Evolutionary conservation across 352 stramenopile genomes (phyloP).

Genomic region (Phytopythium kandeliae): DNA sequence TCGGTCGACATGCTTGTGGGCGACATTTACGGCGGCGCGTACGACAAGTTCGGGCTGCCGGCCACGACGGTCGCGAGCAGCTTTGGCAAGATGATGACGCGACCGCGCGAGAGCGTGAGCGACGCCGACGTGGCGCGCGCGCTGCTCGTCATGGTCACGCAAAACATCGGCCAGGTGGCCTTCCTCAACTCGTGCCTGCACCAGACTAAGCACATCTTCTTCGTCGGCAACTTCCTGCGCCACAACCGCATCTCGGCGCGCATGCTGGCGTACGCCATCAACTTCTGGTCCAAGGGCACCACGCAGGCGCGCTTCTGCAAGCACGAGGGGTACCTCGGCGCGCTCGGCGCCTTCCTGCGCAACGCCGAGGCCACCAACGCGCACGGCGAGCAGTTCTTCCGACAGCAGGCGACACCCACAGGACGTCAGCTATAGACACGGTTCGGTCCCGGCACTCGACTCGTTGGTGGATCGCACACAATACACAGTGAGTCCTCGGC

Average conservation of each 20-base stretch:
- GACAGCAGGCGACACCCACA: slow-evolving; percentile 15
- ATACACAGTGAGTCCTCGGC: background rate
- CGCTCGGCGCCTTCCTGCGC: slow-evolving; percentile 95
- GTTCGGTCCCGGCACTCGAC: background rate
- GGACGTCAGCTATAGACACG: no score
- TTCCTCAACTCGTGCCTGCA: slow-evolving; percentile 98
- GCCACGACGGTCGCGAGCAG: slow-evolving; percentile 93
- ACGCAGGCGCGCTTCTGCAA: slow-evolving; percentile 93
- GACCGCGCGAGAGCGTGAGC: slow-evolving; percentile 60
- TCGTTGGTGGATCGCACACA: background rate
- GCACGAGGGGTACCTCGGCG: slow-evolving; percentile 98
- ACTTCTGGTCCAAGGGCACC: slow-evolving; percentile 97
- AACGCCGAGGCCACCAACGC: slow-evolving; percentile 70
- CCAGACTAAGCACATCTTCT: slow-evolving; percentile 96
- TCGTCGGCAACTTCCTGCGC: slow-evolving; percentile 97
- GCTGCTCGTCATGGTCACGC: slow-evolving; percentile 98
- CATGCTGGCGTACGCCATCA: slow-evolving; percentile 94
- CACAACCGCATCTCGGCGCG: slow-evolving; percentile 95
- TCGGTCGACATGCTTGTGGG: slow-evolving; percentile 97
- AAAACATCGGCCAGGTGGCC: slow-evolving; percentile 97
- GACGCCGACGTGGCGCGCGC: slow-evolving; percentile 96
- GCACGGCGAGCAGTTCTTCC: slow-evolving; percentile 62
- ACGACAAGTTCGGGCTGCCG: slow-evolving; percentile 92
- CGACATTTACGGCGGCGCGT: slow-evolving; percentile 98
- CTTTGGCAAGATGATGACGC: slow-evolving; percentile 92